Percentiles rank a stretch among this genome's conserved stretches.
Evolutionary conservation across 2,329 filamentous ascomycete species (phyloP).

Genomic region (Helminthosporium solani): DNA sequence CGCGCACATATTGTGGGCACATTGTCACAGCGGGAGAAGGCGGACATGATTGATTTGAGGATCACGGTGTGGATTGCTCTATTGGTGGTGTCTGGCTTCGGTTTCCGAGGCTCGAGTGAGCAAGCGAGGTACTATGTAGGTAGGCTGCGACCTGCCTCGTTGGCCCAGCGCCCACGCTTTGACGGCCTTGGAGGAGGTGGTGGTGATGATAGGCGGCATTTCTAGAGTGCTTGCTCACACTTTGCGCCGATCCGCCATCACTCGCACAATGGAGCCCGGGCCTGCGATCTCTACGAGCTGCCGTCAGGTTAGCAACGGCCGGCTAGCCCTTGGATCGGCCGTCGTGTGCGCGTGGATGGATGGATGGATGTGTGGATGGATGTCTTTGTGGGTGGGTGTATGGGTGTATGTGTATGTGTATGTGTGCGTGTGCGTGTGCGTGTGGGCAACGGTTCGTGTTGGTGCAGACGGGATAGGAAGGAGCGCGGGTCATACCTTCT

Average conservation of each 20-base stretch:
- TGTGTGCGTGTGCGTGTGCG: no score
- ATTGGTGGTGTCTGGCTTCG: background rate
- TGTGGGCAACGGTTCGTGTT: background rate
- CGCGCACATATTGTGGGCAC: conserved; percentile 2
- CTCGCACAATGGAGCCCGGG: conserved; percentile 81
- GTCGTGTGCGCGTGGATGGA: no score
- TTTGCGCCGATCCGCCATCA: conserved; percentile 94
- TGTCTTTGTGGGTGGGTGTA: no score
- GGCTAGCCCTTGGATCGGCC: no score
- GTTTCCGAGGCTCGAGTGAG: background rate
- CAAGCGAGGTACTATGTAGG: background rate
- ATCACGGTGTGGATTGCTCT: conserved; percentile 1
- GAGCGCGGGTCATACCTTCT: conserved; percentile 61
- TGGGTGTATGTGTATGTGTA: no score
- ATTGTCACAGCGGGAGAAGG: background rate
- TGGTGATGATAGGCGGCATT: conserved; percentile 5
- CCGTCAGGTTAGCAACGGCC: conserved; percentile 11
- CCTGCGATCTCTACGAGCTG: conserved; percentile 87
- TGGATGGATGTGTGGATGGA: no score
- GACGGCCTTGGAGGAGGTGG: conserved; percentile 9
- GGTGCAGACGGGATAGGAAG: conserved; percentile 4
- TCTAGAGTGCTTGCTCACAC: conserved; percentile 57
- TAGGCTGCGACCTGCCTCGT: conserved; percentile 1
- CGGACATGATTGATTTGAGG: background rate
- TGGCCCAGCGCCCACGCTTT: conserved; percentile 4